Evolutionary conservation across 371 early-diverging fungal species (phyloP), one percentile per base, ranked within the genome.

Genomic region (Quaeritorhiza haematococci): DNA sequence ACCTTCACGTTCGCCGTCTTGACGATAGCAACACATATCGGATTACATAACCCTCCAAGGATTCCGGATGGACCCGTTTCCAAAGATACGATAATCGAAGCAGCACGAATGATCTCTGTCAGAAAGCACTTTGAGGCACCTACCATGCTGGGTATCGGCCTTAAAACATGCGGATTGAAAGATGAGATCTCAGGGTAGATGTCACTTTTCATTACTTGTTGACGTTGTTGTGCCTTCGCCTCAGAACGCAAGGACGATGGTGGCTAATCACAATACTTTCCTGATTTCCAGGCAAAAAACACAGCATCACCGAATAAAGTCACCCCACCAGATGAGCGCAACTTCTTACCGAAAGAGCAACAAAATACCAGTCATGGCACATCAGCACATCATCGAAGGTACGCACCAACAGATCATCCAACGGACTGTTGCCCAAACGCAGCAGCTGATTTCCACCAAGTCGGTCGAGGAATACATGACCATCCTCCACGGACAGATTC

Each of bases 121-220:
- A 66, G 63, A 38, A 69, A 69, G 34, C 48, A 52, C 6, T 66
- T 53, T 46, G 69, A 63, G 19, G 63, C 65, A 15, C 69, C 69
- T 3, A 57, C 63, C 4, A 28, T 49, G 1, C 56, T 64, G 7
- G 59, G 59, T 10, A 61, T 64, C 28, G 69, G 64, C 10, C 52
- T 64, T 6, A 59, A 58, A 30, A 24, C 51, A 3, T 38, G 13
- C 10, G 38, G 13, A 13, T 13, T 13, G 7, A 49, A 46, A 6
- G 55, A 66, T 19, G 59, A 66, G 27, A n/a, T n/a, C n/a, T n/a
- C n/a, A n/a, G n/a, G n/a, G n/a, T n/a, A n/a, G n/a, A n/a, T n/a
- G n/a, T n/a, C n/a, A n/a, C n/a, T n/a, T n/a, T n/a, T n/a, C 46
- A 56, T 3, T 34, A 53, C 2, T 35, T 55, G 59, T 62, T 24